Conservation (phyloP, 2,329 filamentous ascomycete genomes). For the Boeremia exigua region DNA sequence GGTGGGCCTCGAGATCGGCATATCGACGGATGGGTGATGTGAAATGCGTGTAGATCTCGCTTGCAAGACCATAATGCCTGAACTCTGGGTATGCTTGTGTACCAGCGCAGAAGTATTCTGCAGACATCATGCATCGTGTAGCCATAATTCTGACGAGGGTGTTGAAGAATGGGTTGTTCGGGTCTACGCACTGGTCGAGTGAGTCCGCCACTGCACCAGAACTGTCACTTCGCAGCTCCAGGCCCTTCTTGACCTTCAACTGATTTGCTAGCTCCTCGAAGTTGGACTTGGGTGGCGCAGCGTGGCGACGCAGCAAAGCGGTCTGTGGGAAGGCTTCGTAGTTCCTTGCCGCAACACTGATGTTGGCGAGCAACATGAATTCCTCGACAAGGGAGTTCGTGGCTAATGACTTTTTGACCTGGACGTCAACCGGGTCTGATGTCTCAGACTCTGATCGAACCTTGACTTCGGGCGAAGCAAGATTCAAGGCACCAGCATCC, state of each 20-base stretch:
- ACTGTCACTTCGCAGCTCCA: slow-evolving; percentile 82
- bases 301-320: slow-evolving; percentile 90
- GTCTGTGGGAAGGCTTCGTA: slow-evolving; percentile 94
- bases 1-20: slow-evolving; percentile 92
- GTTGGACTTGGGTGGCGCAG: slow-evolving; percentile 89
- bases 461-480: slow-evolving; percentile 97
- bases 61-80: slow-evolving; percentile 94
- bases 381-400: slow-evolving; percentile 98
- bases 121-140: slow-evolving; percentile 98
- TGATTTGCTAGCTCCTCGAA: slow-evolving; percentile 94
- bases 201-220: slow-evolving; percentile 94
- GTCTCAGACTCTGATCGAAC: slow-evolving; percentile 95
- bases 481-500: slow-evolving; percentile 88
- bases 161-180: slow-evolving; percentile 92
- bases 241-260: slow-evolving; percentile 81
- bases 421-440: slow-evolving; percentile 92
- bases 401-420: slow-evolving; percentile 91
- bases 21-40: slow-evolving; percentile 97
- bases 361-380: slow-evolving; percentile 99
- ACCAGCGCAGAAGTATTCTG: slow-evolving; percentile 96
- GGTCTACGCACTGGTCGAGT: slow-evolving; percentile 82
- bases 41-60: slow-evolving; percentile 98
- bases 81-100: slow-evolving; percentile 94
- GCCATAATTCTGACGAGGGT: slow-evolving; percentile 96
- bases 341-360: slow-evolving; percentile 88